Evolutionary conservation across 2,329 filamentous ascomycete genomes (phyloP).

Genomic region (Dactylellina parvicollis): DNA sequence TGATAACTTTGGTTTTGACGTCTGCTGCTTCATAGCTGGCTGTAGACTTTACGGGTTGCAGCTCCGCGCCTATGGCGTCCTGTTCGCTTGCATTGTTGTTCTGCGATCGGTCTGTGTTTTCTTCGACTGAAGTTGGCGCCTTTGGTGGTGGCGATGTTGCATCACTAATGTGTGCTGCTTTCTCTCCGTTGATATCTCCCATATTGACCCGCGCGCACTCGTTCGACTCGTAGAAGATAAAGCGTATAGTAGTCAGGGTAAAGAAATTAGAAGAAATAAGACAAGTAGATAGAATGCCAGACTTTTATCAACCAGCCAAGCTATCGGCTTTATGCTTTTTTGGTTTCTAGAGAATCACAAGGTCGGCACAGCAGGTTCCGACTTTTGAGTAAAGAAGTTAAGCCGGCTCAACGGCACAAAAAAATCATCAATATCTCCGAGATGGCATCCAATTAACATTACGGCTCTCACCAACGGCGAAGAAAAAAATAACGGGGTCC

Average conservation of each 20-base stretch:
- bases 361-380: too few relatives aligned
- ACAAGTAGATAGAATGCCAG: too few relatives aligned
- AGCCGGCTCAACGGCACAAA: conserved; percentile 14
- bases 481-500: neutral
- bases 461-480: neutral
- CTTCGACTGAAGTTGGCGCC: conserved; percentile 3
- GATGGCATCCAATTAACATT: neutral
- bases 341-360: too few relatives aligned
- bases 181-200: conserved; percentile 15
- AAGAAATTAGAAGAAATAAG: too few relatives aligned
- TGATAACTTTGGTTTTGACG: conserved; percentile 55
- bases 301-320: too few relatives aligned
- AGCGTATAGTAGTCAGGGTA: neutral
- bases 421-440: too few relatives aligned
- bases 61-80: conserved; percentile 1
- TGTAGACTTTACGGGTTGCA: conserved; percentile 33
- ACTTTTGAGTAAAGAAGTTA: too few relatives aligned
- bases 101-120: conserved; percentile 9
- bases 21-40: conserved; percentile 39
- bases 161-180: conserved; percentile 1
- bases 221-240: too few relatives aligned
- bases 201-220: conserved; percentile 3
- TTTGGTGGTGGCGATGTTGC: conserved; percentile 14
- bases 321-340: too few relatives aligned
- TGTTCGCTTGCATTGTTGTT: conserved; percentile 11